Evolutionary conservation across 2,329 filamentous ascomycete species (phyloP).

Genomic region (Fulvia fulva): DNA sequence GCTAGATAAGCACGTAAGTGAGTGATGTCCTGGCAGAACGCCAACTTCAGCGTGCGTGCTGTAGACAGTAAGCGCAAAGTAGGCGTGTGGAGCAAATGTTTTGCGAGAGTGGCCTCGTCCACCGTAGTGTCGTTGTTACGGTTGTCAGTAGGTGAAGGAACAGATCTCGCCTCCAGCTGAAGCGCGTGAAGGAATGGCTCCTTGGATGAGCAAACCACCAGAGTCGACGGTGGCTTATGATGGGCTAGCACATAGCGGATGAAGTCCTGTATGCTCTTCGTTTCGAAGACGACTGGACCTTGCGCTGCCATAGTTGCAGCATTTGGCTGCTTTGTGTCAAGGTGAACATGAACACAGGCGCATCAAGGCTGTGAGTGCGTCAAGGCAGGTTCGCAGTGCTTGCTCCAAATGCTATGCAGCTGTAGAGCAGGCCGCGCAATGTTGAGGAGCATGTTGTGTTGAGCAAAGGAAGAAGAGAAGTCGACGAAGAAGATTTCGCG

Average conservation of each 20-base stretch:
- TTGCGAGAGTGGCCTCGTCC: neutral
- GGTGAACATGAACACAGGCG: neutral
- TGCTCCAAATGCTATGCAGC: neutral
- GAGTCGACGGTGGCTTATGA: constrained; percentile 56
- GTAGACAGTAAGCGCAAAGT: constrained; percentile 66
- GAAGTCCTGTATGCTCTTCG: constrained; percentile 46
- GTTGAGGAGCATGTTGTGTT: neutral
- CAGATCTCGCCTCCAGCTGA: constrained; percentile 2
- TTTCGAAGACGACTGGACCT: constrained; percentile 38
- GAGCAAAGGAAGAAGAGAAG: neutral
- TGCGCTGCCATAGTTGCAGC: constrained; percentile 9
- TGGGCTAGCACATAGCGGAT: constrained; percentile 60
- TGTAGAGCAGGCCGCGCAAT: neutral
- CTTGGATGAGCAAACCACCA: constrained; percentile 67
- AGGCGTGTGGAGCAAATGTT: constrained; percentile 33
- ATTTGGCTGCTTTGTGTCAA: neutral
- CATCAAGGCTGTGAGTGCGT: neutral
- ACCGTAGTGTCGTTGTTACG: neutral
- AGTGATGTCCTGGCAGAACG: constrained; percentile 71
- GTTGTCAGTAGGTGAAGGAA: neutral
- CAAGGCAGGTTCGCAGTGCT: neutral
- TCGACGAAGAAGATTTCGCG: constrained; percentile 1
- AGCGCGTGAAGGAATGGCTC: constrained; percentile 62
- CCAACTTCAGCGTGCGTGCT: constrained; percentile 64
- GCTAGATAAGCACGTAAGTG: constrained; percentile 71